Evolutionary conservation across 116 monocot species (phyloP).

Genomic region (Thalassia testudinum): DNA sequence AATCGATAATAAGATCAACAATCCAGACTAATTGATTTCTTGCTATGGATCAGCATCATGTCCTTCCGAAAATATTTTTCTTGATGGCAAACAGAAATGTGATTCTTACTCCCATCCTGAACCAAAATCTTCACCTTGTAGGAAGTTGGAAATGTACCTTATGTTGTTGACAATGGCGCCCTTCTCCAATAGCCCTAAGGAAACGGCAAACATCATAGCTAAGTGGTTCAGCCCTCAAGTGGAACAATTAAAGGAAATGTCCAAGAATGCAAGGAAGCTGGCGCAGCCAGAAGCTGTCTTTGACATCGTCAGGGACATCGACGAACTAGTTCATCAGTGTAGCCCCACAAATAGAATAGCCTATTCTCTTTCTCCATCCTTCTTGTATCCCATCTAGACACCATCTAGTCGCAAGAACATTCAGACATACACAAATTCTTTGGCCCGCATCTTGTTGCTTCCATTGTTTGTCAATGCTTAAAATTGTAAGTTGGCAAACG

Average conservation of each 20-base stretch:
- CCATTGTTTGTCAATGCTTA: no score
- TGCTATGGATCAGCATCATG: no score
- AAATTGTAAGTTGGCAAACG: no score
- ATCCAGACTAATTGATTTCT: no score
- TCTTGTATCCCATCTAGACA: neutral
- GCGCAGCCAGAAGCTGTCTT: conserved; percentile 86
- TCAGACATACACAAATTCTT: no score
- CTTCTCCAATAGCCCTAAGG: conserved; percentile 69
- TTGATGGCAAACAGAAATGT: no score
- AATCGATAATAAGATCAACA: no score
- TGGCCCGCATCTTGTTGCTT: no score
- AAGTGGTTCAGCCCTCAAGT: conserved; percentile 56
- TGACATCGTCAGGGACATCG: conserved; percentile 72
- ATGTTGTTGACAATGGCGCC: conserved; percentile 84
- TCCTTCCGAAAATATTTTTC: no score
- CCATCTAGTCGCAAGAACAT: no score
- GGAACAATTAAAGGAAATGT: conserved; percentile 53
- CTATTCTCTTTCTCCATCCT: conserved; percentile 27
- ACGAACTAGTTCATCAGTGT: conserved; percentile 29
- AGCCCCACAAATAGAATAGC: conserved; percentile 34
- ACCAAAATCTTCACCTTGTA: no score
- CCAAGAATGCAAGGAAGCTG: conserved; percentile 57
- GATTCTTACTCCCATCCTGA: no score
- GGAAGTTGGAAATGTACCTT: conserved; percentile 92
- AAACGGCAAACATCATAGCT: conserved; percentile 54